Base-by-base conservation (phyloP, 2,329 filamentous ascomycete species). In the Periglandula ipomoeae region DNA sequence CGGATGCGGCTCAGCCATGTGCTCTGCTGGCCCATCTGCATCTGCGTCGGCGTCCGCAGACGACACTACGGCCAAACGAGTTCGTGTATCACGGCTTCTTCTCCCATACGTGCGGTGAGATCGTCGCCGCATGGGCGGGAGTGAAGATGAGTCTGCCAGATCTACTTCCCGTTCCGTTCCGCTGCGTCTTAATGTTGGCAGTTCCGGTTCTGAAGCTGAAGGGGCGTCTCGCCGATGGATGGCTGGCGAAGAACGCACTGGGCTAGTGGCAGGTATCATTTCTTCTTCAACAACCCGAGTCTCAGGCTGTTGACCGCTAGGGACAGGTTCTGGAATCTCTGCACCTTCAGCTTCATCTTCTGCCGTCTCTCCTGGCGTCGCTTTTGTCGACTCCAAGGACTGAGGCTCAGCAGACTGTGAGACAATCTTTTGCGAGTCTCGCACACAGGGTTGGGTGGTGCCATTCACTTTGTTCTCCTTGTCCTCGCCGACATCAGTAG, bases 231-330 rank as follows among this genome's bases (percentile, higher is more conserved):
- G 51, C 7, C 52, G 56, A 22, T 48, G 49, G 4, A 57, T 58
- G 11, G 55, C 55, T n/a, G 63, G 55, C 4, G 64, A 52, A 5
- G 62, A 60, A 30, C 58, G 56, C 2, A 61, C 52, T n/a, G 66
- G 66, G 32, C 66, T 69, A 23, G 66, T 69, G 41, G 66, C 66
- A 1, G 66, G 66, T 49, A 69, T 69, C 56, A 61, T 64, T n/a
- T 67, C 64, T 39, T 66, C 65, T 2, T 65, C 63, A 10, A 43
- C 15, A n/a, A n/a, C 19, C 11, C 40, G 46, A 11, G 22, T 9
- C 13, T 41, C 40, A 8, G 17, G 11, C 9, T 37, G 19, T 11
- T 39, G 32, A 20, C 35, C 17, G 15, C 11, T 22, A 15, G 13
- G 13, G 7, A 34, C 9, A 5, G 35, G 15, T 10, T 19, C 22